Base-by-base conservation (phyloP, 2,329 filamentous ascomycete species). In the Beauveria varroae region DNA sequence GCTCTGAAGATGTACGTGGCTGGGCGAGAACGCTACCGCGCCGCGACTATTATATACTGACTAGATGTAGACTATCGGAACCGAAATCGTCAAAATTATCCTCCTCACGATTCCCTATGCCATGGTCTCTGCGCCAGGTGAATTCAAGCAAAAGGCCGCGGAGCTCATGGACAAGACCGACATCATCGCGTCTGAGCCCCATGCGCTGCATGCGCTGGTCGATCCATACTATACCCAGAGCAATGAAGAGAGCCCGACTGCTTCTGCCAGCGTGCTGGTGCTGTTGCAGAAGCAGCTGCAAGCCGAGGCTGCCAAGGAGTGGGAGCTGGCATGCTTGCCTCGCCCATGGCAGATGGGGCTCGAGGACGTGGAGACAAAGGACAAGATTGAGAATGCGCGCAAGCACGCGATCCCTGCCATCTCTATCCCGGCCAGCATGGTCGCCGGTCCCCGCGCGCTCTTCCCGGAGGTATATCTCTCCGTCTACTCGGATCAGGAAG, bases 51-150 rank as follows among this genome's bases (percentile, higher is more conserved):
- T 12, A n/a, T 12, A 40, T 47, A 41, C 34, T 37, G 18, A 60
- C 24, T 46, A 18, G 14, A 40, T 47, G 22, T 41, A 86, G 83
- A 87, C 83, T 0, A 84, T 88, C 64, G 85, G 85, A 54, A 87
- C 96, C 47, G 95, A 98, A 76, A 84, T 99, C 40, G 92, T 97
- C 73, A 98, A 97, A 76, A 93, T 97, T 68, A 97, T 99, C 66
- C 85, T 98, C 50, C 85, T 97, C 54, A 96, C 93, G 0, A 89
- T 99, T 62, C 93, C 95, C 0, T 99, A 98, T 73, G 81, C 91
- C 60, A 87, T 96, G 81, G 85, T 87, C 10, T 86, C 90, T 3
- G 84, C 87, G 0, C 88, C 89, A 3, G 79, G 81, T 3, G 85
- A 86, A 55, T 87, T 89, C 69, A 85, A 88, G 67, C 81, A 89